These are phyloP conservation scores for Axilococcus clingmanii DNA, from an alignment of 139 green algal species.

Conservation along the genomic window DNA sequence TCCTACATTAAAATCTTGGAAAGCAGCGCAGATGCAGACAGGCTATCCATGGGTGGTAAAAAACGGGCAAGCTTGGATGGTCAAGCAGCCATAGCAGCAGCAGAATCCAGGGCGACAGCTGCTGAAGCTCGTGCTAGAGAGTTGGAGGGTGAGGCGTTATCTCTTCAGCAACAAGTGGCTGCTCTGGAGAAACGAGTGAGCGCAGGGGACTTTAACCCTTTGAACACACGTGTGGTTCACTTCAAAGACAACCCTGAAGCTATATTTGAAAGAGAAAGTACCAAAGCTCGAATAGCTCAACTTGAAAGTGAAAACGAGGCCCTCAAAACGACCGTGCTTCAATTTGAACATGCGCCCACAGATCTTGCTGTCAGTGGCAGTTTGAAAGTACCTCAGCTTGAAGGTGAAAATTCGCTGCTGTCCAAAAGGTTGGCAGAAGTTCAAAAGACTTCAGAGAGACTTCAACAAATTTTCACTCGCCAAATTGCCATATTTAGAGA, in stretches of 20 bases:
- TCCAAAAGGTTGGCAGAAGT: slow-evolving; percentile 14
- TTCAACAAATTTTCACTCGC: slow-evolving; percentile 64
- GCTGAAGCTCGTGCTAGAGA: slow-evolving; percentile 21
- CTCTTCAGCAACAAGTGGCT: slow-evolving; percentile 8
- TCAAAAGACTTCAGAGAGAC: slow-evolving; percentile 32
- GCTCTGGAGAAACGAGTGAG: slow-evolving; percentile 42
- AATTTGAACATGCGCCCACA: slow-evolving; percentile 3
- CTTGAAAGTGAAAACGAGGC: slow-evolving; percentile 26
- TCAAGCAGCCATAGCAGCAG: slow-evolving; percentile 2
- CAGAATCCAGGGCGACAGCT: slow-evolving; percentile 7
- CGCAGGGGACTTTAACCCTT: slow-evolving; percentile 50
- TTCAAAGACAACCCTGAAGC: slow-evolving; percentile 62
- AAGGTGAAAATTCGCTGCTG: slow-evolving; percentile 23
- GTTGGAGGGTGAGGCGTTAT: too few relatives aligned
- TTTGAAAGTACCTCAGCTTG: slow-evolving; percentile 22
- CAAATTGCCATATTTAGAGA: slow-evolving; percentile 58
- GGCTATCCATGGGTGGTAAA: neutral
- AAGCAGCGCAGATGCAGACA: slow-evolving; percentile 3
- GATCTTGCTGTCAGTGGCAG: slow-evolving; percentile 1
- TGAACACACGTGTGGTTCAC: slow-evolving; percentile 60
- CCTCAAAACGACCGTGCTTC: slow-evolving; percentile 1
- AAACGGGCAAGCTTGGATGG: slow-evolving; percentile 1
- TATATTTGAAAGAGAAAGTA: slow-evolving; percentile 11
- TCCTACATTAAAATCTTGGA: slow-evolving; percentile 9
- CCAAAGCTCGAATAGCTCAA: slow-evolving; percentile 10